phyloP scores from a whole-genome alignment of 768 basidiomycete genomes.

The Cyathus striatus region DNA sequence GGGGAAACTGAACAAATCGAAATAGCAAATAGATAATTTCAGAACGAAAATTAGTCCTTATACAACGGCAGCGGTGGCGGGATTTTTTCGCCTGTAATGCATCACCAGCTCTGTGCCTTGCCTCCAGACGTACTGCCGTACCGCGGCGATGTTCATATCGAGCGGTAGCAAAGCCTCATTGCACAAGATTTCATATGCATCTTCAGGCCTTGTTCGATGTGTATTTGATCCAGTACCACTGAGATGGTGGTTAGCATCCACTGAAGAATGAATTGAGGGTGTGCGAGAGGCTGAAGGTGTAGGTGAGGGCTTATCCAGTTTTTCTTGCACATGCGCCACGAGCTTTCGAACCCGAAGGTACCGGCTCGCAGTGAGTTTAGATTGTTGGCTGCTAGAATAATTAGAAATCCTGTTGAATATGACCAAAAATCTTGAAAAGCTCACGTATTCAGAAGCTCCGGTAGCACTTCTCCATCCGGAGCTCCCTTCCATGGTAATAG shows the following conservation, averaged over 20 bases:
- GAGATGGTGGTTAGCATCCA: slow-evolving; percentile 21
- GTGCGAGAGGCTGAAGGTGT: slow-evolving; percentile 22
- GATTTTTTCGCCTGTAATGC: slow-evolving; percentile 68
- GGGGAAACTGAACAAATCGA: too few relatives aligned
- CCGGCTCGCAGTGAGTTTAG: slow-evolving; percentile 84
- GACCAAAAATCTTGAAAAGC: slow-evolving; percentile 20
- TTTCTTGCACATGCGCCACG: slow-evolving; percentile 80
- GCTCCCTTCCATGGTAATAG: slow-evolving; percentile 74
- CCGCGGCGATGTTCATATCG: slow-evolving; percentile 86
- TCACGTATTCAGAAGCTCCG: slow-evolving; percentile 83
- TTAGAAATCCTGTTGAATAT: not conserved
- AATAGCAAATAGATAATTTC: too few relatives aligned
- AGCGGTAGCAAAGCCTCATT: slow-evolving; percentile 79
- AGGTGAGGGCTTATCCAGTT: slow-evolving; percentile 54
- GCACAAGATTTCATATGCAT: slow-evolving; percentile 83
- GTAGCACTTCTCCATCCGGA: slow-evolving; percentile 54
- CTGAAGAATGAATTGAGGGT: slow-evolving; percentile 29
- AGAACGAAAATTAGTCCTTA: too few relatives aligned
- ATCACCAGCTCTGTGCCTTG: slow-evolving; percentile 67
- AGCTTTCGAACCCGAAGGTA: slow-evolving; percentile 85
- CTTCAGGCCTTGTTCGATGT: slow-evolving; percentile 49
- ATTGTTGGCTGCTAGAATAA: slow-evolving; percentile 50
- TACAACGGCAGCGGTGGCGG: too few relatives aligned
- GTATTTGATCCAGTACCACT: slow-evolving; percentile 6
- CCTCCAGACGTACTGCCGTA: slow-evolving; percentile 88